Conservation (phyloP, 202 grass and related monocot species). For the Setaria viridis region DNA sequence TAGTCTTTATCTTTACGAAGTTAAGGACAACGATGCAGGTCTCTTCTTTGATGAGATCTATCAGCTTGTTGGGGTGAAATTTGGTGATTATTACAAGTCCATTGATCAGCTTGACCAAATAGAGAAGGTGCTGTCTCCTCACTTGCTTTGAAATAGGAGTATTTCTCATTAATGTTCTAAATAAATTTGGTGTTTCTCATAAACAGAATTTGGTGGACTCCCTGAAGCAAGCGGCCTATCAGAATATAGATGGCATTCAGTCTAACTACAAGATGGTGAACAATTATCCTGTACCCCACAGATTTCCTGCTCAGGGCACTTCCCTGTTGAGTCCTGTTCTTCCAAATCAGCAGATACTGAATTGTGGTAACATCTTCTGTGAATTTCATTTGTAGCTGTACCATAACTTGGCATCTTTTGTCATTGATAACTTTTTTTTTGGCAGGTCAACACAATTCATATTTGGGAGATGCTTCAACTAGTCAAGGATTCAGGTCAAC, state of each 20-base stretch:
- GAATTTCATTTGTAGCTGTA: not conserved
- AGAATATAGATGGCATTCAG: slow-evolving; percentile 46
- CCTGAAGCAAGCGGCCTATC: slow-evolving; percentile 47
- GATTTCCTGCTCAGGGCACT: slow-evolving; percentile 24
- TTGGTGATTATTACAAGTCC: slow-evolving; percentile 40
- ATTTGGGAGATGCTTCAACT: slow-evolving; percentile 11
- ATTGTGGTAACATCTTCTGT: slow-evolving; percentile 42
- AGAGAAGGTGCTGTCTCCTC: slow-evolving; percentile 44
- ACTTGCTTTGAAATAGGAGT: not conserved
- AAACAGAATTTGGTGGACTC: slow-evolving; percentile 47
- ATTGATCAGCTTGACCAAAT: slow-evolving; percentile 37
- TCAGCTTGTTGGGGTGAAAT: slow-evolving; percentile 51
- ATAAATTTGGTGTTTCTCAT: slow-evolving; percentile 35
- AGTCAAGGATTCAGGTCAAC: slow-evolving; percentile 31
- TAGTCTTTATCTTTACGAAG: slow-evolving; percentile 13
- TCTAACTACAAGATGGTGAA: slow-evolving; percentile 56
- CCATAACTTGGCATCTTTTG: slow-evolving; percentile 15
- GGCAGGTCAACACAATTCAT: slow-evolving; percentile 36
- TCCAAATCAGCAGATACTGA: slow-evolving; percentile 29
- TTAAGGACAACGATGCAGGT: not conserved
- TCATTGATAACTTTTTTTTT: not conserved
- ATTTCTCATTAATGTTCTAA: slow-evolving; percentile 23
- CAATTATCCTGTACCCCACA: slow-evolving; percentile 42
- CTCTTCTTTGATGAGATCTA: slow-evolving; percentile 60
- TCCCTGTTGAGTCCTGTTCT: slow-evolving; percentile 30